Percentiles rank a stretch among this genome's conserved stretches.
These are phyloP conservation scores for Phytopythium cucurbitacearum DNA, from an alignment of 352 stramenopile species.

Conservation along the genomic window DNA sequence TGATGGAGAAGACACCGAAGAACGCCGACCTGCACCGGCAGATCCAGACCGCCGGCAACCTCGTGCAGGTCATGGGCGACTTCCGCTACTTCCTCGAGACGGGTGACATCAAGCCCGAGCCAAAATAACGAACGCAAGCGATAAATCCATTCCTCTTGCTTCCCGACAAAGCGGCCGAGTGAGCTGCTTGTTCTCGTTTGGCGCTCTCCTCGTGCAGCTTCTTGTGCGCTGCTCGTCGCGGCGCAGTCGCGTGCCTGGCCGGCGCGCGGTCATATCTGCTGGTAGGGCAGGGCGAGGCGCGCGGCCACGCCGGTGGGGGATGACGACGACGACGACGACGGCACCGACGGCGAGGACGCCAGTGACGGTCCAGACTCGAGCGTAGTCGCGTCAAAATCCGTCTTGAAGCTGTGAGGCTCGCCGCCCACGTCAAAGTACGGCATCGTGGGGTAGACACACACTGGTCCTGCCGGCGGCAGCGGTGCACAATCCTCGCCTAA, in stretches of 20 bases:
- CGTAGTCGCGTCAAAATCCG: too few species aligned
- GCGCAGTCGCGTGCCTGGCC: too few species aligned
- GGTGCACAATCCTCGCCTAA: conserved; percentile 41
- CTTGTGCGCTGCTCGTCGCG: too few species aligned
- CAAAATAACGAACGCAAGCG: conserved; percentile 11
- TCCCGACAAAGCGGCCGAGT: too few species aligned
- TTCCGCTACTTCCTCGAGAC: conserved; percentile 83
- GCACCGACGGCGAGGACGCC: not conserved
- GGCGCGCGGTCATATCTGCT: conserved; percentile 14
- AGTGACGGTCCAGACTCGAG: too few species aligned
- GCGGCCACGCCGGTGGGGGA: conserved; percentile 12
- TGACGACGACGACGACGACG: conserved; percentile 19
- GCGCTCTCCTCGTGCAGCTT: not conserved
- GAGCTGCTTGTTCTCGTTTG: too few species aligned
- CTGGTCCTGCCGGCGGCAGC: conserved; percentile 9
- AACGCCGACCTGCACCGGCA: conserved; percentile 83
- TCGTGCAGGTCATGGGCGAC: conserved; percentile 79
- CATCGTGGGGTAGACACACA: conserved; percentile 20
- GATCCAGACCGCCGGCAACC: conserved; percentile 80
- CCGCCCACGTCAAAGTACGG: conserved; percentile 52
- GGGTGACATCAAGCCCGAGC: conserved; percentile 29
- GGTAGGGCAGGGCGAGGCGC: conserved; percentile 3
- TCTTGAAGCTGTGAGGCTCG: conserved; percentile 19
- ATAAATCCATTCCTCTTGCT: too few species aligned
- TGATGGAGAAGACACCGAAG: conserved; percentile 83